Evolutionary conservation across 2,329 filamentous ascomycete species (phyloP).

Genomic region (Fusarium sp.): DNA sequence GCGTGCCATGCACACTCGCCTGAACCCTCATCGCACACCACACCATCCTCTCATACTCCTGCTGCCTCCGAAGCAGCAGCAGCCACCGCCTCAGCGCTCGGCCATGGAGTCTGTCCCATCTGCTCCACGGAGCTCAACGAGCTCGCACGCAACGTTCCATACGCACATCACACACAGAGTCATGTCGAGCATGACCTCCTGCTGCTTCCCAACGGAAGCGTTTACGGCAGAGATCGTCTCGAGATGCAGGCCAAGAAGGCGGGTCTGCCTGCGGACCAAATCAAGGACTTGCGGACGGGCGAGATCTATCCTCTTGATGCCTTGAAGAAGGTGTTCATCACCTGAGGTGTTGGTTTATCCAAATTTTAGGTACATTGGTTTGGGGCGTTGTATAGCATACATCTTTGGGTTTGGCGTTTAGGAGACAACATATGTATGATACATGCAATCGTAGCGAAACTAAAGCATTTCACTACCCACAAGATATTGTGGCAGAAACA

Average conservation of each 20-base stretch:
- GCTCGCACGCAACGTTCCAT: conserved; percentile 85
- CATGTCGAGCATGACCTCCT: conserved; percentile 88
- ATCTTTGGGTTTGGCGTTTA: not conserved
- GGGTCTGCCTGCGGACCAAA: conserved; percentile 68
- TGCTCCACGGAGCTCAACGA: conserved; percentile 95
- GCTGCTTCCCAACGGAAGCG: conserved; percentile 83
- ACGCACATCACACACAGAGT: conserved; percentile 94
- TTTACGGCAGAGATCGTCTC: conserved; percentile 80
- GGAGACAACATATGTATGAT: not conserved
- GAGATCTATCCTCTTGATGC: conserved; percentile 68
- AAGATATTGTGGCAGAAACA: not conserved
- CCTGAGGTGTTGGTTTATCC: conserved; percentile 54
- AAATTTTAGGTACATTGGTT: not conserved
- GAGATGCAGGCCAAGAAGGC: conserved; percentile 81
- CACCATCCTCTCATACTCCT: conserved; percentile 51
- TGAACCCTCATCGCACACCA: conserved; percentile 5
- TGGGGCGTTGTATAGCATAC: not conserved
- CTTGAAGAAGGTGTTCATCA: conserved; percentile 90
- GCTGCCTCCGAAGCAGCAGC: conserved; percentile 55
- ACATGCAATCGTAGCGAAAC: not conserved
- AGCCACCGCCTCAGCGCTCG: conserved; percentile 55
- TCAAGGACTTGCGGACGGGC: conserved; percentile 81
- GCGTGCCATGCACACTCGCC: conserved; percentile 69
- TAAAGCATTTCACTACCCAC: not conserved
- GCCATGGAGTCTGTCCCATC: conserved; percentile 87